These are phyloP conservation scores for Suillus spraguei DNA, from an alignment of 768 basidiomycete species.

Conservation along the genomic window DNA sequence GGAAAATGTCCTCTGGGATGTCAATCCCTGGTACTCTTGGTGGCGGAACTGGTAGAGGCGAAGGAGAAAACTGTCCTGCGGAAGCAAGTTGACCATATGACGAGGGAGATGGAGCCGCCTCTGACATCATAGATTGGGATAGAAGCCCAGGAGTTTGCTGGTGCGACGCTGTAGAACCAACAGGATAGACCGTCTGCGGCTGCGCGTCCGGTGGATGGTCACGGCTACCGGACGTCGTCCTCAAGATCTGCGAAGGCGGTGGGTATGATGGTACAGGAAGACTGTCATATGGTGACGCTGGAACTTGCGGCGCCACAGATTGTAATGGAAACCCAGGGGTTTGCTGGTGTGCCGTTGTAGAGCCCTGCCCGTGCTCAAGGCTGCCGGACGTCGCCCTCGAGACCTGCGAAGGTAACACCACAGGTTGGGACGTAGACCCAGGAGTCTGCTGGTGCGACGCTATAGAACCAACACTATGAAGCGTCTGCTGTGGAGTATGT, in stretches of 20 bases:
- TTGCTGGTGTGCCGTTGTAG: constrained; percentile 21
- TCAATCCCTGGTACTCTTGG: constrained; percentile 20
- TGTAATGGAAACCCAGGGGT: background rate
- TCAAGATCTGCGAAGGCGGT: constrained; percentile 25
- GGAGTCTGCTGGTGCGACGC: constrained; percentile 19
- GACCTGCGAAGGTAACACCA: constrained; percentile 4
- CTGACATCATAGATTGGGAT: background rate
- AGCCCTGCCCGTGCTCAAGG: constrained; percentile 17
- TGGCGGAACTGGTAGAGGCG: constrained; percentile 32
- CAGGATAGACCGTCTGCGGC: constrained; percentile 12
- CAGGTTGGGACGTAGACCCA: background rate
- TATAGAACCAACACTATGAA: constrained; percentile 4
- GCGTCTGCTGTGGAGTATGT: constrained; percentile 19
- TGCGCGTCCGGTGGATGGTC: constrained; percentile 24
- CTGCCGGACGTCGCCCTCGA: constrained; percentile 27
- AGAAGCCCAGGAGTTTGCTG: constrained; percentile 12
- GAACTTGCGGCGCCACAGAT: background rate
- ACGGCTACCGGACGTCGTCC: constrained; percentile 24
- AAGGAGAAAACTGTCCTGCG: constrained; percentile 27
- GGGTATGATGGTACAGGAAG: constrained; percentile 29
- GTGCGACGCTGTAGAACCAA: constrained; percentile 16
- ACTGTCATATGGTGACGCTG: background rate
- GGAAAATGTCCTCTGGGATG: constrained; percentile 6
- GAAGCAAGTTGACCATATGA: background rate
- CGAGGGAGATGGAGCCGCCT: background rate